Conservation (phyloP, 257 asterid genomes). For the Solanum pimpinellifolium region DNA sequence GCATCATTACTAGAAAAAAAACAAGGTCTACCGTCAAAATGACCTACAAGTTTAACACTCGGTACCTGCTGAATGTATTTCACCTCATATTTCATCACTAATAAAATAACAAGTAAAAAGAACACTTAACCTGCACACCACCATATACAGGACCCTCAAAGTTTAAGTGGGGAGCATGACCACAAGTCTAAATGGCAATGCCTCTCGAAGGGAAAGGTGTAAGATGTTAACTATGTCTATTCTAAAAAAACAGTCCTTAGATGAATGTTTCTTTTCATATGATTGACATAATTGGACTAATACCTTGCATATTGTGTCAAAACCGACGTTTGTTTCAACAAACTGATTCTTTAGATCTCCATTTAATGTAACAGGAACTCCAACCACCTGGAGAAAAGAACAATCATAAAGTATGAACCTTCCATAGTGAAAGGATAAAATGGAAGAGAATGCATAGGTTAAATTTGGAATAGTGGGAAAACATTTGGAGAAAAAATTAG, state of each 20-base stretch:
- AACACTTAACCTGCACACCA: not conserved
- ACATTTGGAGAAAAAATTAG: not conserved
- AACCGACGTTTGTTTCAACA: constrained; percentile 43
- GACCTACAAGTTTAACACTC: not conserved
- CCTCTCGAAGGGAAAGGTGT: not conserved
- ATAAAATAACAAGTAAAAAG: not conserved
- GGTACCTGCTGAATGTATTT: not conserved
- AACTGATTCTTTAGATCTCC: constrained; percentile 48
- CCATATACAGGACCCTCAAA: not conserved
- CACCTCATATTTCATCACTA: not conserved
- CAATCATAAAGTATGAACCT: not conserved
- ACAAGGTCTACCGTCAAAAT: not conserved
- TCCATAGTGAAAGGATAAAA: not conserved
- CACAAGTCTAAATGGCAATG: not conserved
- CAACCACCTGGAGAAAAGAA: constrained; percentile 21
- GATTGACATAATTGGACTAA: not conserved
- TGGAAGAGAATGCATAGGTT: not conserved
- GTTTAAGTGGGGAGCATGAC: not conserved
- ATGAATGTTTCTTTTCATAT: not conserved
- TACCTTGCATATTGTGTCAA: constrained; percentile 57
- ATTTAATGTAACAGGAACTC: constrained; percentile 43
- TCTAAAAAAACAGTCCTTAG: not conserved
- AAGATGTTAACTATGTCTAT: not conserved
- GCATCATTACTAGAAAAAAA: not conserved
- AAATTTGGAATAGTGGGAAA: not conserved